Evolutionary conservation across 2,329 filamentous ascomycete species (phyloP).

Genomic region (Nectriaceae sp.): DNA sequence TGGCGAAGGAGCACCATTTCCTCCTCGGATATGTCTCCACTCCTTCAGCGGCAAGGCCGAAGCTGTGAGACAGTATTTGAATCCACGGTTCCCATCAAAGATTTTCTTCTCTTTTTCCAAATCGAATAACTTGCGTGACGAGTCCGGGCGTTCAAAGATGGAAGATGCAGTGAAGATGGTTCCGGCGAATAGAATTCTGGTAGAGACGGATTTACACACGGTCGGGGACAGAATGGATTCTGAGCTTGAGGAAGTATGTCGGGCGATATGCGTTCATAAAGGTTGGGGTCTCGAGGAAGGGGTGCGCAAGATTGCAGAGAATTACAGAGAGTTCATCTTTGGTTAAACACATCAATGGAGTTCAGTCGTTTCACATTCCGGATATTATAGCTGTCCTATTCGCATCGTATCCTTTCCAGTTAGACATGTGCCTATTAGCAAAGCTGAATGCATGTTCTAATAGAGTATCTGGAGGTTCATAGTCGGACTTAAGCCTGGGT

Average conservation of each 20-base stretch:
- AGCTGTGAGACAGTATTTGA: slow-evolving; percentile 73
- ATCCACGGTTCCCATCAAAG: slow-evolving; percentile 68
- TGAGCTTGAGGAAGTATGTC: slow-evolving; percentile 69
- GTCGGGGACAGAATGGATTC: slow-evolving; percentile 80
- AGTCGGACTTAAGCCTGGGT: too few relatives aligned
- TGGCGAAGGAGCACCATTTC: slow-evolving; percentile 56
- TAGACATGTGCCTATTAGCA: too few relatives aligned
- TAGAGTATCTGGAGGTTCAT: too few relatives aligned
- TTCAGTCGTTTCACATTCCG: too few relatives aligned
- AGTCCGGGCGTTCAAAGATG: slow-evolving; percentile 48
- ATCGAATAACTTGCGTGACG: slow-evolving; percentile 70
- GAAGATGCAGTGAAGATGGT: slow-evolving; percentile 67
- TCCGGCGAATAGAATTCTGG: slow-evolving; percentile 73
- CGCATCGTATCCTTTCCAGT: too few relatives aligned
- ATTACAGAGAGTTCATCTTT: slow-evolving; percentile 76
- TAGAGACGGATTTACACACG: slow-evolving; percentile 84
- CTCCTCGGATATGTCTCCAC: slow-evolving; percentile 84
- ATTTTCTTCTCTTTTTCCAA: slow-evolving; percentile 87
- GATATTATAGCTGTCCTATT: too few relatives aligned
- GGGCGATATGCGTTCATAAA: slow-evolving; percentile 71
- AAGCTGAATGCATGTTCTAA: too few relatives aligned
- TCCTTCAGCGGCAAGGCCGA: slow-evolving; percentile 81
- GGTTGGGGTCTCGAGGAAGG: slow-evolving; percentile 74
- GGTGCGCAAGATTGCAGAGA: slow-evolving; percentile 63
- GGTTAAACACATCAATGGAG: too few relatives aligned